Percentiles rank a stretch among this genome's conserved stretches.
These are phyloP conservation scores for Rhazya stricta DNA, from an alignment of 257 asterid species.

Conservation along the genomic window DNA sequence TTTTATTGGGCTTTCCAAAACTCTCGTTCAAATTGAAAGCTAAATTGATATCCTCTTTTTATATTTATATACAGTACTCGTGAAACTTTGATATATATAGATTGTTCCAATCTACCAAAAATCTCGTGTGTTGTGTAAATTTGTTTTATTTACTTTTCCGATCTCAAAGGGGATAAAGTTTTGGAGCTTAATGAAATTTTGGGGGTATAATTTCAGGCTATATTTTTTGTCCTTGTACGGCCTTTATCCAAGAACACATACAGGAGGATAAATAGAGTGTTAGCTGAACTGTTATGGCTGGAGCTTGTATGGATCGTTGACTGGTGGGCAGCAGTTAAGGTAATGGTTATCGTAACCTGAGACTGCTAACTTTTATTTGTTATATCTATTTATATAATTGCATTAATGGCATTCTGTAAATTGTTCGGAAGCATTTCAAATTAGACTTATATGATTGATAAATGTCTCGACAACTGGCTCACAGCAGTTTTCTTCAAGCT, in stretches of 20 bases:
- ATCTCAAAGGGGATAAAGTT: neutral
- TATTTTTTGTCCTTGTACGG: slow-evolving; percentile 57
- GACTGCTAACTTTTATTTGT: neutral
- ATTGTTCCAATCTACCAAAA: neutral
- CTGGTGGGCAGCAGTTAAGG: slow-evolving; percentile 99
- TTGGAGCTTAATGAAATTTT: neutral
- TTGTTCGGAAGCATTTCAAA: neutral
- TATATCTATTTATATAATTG: neutral
- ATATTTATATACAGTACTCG: neutral
- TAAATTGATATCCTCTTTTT: neutral
- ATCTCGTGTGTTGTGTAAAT: neutral
- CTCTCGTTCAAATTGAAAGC: neutral
- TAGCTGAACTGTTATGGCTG: slow-evolving; percentile 83
- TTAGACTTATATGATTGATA: neutral
- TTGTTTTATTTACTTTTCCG: neutral
- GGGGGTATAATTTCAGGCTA: slow-evolving; percentile 45
- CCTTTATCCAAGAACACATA: slow-evolving; percentile 76
- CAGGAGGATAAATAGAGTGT: slow-evolving; percentile 71
- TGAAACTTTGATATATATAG: neutral
- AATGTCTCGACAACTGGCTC: neutral
- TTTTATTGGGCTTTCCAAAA: neutral
- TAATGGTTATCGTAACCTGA: slow-evolving; percentile 16
- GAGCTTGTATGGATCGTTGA: slow-evolving; percentile 94
- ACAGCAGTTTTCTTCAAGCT: neutral
- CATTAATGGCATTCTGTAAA: neutral